Conservation (phyloP, 1,139 yeast species). For the Meyerozyma elateridarum region DNA sequence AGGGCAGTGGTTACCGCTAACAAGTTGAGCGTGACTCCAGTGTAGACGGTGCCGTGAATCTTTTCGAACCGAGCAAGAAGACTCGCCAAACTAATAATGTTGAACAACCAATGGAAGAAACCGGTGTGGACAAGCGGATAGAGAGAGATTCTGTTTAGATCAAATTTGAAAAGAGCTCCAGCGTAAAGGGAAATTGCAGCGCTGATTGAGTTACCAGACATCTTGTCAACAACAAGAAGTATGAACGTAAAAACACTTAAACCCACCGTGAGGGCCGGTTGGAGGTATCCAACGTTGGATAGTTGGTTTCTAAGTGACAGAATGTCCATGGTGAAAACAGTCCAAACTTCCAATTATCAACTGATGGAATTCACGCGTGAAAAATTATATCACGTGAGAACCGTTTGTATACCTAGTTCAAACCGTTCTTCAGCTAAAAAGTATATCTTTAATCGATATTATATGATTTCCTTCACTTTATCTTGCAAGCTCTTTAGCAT, state of each 20-base stretch:
- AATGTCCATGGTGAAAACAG: too few relatives aligned
- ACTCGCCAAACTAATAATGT: conserved; percentile 51
- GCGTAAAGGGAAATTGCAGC: conserved; percentile 43
- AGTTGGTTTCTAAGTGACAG: too few relatives aligned
- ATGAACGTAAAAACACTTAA: conserved; percentile 49
- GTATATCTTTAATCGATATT: too few relatives aligned
- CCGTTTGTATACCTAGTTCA: too few relatives aligned
- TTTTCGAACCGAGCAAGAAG: conserved; percentile 71
- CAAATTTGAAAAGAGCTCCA: conserved; percentile 49
- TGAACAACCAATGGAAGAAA: conserved; percentile 59
- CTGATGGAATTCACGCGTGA: too few relatives aligned
- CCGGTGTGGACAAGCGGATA: conserved; percentile 70
- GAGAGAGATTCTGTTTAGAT: conserved; percentile 63
- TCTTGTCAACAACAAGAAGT: conserved; percentile 31
- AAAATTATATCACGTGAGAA: too few relatives aligned
- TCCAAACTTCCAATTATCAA: too few relatives aligned
- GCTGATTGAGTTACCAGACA: conserved; percentile 14
- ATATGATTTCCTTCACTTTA: too few relatives aligned
- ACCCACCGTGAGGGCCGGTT: conserved; percentile 68
- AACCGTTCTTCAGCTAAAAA: too few relatives aligned
- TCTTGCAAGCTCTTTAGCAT: conserved; percentile 1
- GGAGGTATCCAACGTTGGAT: conserved; percentile 8
- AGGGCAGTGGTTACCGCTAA: conserved; percentile 70
- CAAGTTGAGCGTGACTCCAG: conserved; percentile 77
- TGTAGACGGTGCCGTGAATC: conserved; percentile 78